Conservation (phyloP, 2,329 filamentous ascomycete genomes). For the Cladosporium colombiae region DNA sequence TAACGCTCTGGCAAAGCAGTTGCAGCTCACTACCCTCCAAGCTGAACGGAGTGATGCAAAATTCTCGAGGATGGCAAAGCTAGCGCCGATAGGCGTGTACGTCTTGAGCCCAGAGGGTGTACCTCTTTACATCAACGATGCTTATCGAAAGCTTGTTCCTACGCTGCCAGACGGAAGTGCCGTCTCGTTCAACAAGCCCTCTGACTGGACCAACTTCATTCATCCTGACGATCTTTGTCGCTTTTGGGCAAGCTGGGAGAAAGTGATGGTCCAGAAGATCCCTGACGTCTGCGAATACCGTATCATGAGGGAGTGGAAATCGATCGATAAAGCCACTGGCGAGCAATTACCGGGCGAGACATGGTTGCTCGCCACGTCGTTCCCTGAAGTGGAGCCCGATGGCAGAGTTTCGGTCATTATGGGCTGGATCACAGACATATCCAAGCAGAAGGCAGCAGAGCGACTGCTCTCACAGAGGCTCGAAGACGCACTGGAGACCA, state of each 20-base stretch:
- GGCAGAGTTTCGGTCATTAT: conserved; percentile 27
- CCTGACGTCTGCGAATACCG: conserved; percentile 24
- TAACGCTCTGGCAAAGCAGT: conserved; percentile 40
- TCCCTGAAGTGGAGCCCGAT: conserved; percentile 33
- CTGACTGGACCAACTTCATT: conserved; percentile 17
- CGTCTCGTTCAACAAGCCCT: conserved; percentile 27
- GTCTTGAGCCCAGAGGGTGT: conserved; percentile 35
- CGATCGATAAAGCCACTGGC: conserved; percentile 19
- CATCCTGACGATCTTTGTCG: conserved; percentile 17
- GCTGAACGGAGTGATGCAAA: conserved; percentile 35
- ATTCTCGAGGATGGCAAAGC: conserved; percentile 43
- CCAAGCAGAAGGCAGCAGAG: conserved; percentile 35
- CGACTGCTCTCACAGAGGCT: conserved; percentile 37
- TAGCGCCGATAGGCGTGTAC: conserved; percentile 42
- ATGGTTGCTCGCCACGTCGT: conserved; percentile 26
- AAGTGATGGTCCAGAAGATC: conserved; percentile 18
- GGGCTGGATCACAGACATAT: conserved; percentile 33
- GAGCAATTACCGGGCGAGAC: conserved; percentile 15
- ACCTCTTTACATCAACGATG: conserved; percentile 35
- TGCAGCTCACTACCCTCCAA: conserved; percentile 31
- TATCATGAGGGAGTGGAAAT: conserved; percentile 23
- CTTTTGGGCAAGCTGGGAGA: conserved; percentile 10
- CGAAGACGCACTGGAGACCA: conserved; percentile 27
- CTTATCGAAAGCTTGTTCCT: conserved; percentile 2
- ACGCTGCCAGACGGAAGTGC: conserved; percentile 15